These are phyloP conservation scores for Auriscalpium microsporum DNA, from an alignment of 768 basidiomycete genomes.

Conservation along the genomic window DNA sequence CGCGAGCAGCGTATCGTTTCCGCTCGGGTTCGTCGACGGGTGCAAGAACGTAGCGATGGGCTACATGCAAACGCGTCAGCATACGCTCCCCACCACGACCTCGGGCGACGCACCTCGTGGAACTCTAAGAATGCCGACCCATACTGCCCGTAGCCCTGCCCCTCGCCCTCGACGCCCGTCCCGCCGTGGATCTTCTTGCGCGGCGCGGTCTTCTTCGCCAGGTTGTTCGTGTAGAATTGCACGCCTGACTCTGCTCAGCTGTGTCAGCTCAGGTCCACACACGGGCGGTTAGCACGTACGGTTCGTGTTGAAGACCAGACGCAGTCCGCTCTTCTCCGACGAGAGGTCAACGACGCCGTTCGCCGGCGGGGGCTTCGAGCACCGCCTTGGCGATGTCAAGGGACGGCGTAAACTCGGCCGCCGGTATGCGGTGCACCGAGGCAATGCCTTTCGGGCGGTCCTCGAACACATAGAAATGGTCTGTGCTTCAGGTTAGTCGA, in stretches of 20 bases:
- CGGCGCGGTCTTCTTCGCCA: conserved; percentile 40
- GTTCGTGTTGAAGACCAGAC: conserved; percentile 56
- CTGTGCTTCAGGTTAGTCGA: conserved; percentile 23
- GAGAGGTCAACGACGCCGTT: conserved; percentile 45
- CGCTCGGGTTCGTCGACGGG: conserved; percentile 39
- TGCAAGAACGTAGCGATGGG: conserved; percentile 62
- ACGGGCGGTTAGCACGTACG: conserved; percentile 36
- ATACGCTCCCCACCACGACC: neutral
- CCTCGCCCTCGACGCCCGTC: conserved; percentile 43
- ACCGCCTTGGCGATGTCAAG: conserved; percentile 42
- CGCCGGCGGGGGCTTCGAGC: conserved; percentile 24
- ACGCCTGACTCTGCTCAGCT: conserved; percentile 55
- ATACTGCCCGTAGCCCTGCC: conserved; percentile 34
- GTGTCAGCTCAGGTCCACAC: neutral
- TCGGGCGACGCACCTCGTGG: conserved; percentile 17
- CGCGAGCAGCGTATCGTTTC: conserved; percentile 58
- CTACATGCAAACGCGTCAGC: conserved; percentile 9
- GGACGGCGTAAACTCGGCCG: conserved; percentile 30
- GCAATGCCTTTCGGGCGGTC: conserved; percentile 28
- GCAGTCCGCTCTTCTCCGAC: conserved; percentile 51
- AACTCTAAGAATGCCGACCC: conserved; percentile 25
- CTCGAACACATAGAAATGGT: conserved; percentile 58
- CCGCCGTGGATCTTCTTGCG: conserved; percentile 74
- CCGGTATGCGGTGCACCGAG: conserved; percentile 36
- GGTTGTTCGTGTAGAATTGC: conserved; percentile 65